These are phyloP conservation scores for Phytophthora europaea DNA, from an alignment of 352 stramenopile species.

Conservation along the genomic window DNA sequence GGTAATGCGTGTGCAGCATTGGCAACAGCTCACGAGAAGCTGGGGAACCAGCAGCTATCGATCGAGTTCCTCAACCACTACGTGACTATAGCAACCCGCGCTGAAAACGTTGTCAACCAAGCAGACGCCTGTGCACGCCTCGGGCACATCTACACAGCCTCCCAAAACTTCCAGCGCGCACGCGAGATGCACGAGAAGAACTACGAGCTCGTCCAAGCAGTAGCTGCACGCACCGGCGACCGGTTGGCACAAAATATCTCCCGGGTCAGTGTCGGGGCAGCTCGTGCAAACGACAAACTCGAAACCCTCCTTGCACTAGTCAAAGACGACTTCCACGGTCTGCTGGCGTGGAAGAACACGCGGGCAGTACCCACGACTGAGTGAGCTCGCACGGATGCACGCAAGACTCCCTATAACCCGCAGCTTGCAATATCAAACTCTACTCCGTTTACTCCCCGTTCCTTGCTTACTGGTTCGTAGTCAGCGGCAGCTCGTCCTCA, in stretches of 20 bases:
- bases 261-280: conserved; percentile 74
- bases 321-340: conserved; percentile 71
- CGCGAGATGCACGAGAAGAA: conserved; percentile 93
- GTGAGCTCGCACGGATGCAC: conserved; percentile 18
- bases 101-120: conserved; percentile 89
- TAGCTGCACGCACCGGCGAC: conserved; percentile 54
- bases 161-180: conserved; percentile 82
- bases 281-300: conserved; percentile 80
- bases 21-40: conserved; percentile 87
- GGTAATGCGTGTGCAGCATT: conserved; percentile 90
- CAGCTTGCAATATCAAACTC: conserved; percentile 16
- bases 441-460: conserved; percentile 10
- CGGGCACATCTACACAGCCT: conserved; percentile 86
- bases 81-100: conserved; percentile 77
- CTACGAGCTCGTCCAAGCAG: conserved; percentile 82
- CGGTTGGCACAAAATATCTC: conserved; percentile 65
- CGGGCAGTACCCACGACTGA: conserved; percentile 62
- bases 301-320: conserved; percentile 66
- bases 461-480: conserved; percentile 15
- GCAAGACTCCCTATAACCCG: not conserved
- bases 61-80: conserved; percentile 93
- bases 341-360: conserved; percentile 86
- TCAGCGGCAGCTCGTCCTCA: conserved; percentile 7
- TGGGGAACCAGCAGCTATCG: conserved; percentile 80
- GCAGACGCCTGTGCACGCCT: conserved; percentile 88